These are phyloP conservation scores for Camelina laxa DNA, from an alignment of 345 rosid genomes.

Conservation along the genomic window DNA sequence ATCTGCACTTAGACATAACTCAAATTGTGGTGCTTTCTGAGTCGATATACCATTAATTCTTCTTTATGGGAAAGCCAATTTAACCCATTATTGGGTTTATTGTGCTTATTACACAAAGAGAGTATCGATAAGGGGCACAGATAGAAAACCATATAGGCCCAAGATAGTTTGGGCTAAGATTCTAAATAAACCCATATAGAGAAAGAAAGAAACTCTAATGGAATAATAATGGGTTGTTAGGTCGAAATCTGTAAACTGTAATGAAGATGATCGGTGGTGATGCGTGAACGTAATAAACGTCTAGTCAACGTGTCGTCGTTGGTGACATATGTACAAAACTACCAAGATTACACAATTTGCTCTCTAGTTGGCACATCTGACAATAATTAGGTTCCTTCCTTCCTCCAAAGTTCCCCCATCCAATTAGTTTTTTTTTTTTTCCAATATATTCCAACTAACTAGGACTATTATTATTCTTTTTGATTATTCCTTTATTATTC, in stretches of 20 bases:
- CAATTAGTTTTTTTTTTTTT: neutral
- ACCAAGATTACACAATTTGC: neutral
- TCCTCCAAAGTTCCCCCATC: neutral
- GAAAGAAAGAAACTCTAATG: too few species aligned
- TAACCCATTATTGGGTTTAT: neutral
- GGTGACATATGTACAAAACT: neutral
- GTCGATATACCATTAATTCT: slow-evolving; percentile 1
- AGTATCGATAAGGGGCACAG: too few species aligned
- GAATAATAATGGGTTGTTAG: too few species aligned
- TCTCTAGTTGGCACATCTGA: slow-evolving; percentile 19
- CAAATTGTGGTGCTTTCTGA: slow-evolving; percentile 1
- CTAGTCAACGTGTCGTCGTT: neutral
- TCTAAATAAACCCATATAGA: too few species aligned
- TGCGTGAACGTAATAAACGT: slow-evolving; percentile 7
- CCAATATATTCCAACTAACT: neutral
- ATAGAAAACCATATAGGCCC: slow-evolving; percentile 2
- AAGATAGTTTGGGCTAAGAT: slow-evolving; percentile 4
- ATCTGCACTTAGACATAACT: neutral
- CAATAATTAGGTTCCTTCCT: slow-evolving; percentile 1
- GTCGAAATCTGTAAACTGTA: neutral
- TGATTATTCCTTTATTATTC: too few species aligned
- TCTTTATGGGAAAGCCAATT: neutral
- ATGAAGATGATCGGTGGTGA: neutral
- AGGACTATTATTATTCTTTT: neutral
- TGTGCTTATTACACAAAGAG: too few species aligned